phyloP scores from a whole-genome alignment of 2,329 filamentous ascomycete species.

The Trichoderma sp. region DNA sequence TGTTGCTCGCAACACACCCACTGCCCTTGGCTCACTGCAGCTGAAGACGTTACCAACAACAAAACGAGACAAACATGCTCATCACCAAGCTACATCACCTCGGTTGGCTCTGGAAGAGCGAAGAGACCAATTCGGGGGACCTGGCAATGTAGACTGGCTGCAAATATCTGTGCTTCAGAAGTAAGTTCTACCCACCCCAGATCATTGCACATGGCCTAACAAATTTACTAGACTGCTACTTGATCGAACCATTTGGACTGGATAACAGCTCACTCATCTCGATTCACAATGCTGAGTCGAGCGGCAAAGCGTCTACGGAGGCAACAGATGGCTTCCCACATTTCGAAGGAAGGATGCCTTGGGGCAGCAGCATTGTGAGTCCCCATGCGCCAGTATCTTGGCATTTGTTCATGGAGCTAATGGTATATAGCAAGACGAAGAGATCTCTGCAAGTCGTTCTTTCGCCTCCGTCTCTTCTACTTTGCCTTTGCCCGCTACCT shows the following conservation, averaged over 20 bases:
- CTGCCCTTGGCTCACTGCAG: neutral
- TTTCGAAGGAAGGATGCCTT: neutral
- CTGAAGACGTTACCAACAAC: neutral
- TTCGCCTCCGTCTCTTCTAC: neutral
- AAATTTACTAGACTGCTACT: neutral
- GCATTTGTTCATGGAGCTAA: neutral
- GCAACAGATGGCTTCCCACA: neutral
- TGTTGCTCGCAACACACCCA: neutral
- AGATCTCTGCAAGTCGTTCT: neutral
- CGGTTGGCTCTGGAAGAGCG: neutral
- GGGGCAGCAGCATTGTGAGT: neutral
- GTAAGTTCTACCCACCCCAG: neutral
- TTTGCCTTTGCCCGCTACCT: neutral
- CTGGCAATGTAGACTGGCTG: neutral
- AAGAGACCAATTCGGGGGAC: neutral
- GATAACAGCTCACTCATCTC: neutral
- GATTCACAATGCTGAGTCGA: neutral
- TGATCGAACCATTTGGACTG: neutral
- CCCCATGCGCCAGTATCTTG: neutral
- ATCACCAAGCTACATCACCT: neutral
- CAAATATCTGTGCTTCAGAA: neutral
- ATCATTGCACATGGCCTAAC: neutral
- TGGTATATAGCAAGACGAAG: neutral
- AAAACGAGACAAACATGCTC: neutral
- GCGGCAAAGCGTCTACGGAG: neutral